phyloP scores from a whole-genome alignment of 2,329 filamentous ascomycete species.

The Ploettnerulaceae sp. region DNA sequence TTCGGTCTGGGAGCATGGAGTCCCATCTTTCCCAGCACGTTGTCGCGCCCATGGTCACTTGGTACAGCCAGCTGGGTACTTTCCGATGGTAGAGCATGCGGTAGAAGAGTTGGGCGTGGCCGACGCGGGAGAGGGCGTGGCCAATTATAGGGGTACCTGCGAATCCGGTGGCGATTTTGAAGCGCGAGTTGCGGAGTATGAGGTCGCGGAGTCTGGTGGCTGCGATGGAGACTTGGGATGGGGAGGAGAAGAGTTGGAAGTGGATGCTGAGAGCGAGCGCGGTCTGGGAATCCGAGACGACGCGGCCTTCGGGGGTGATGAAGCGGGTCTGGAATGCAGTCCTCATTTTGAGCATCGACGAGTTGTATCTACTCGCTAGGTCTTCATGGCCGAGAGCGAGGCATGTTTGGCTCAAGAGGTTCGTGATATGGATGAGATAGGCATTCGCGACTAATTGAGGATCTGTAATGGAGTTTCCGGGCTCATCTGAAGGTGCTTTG shows the following conservation, averaged over 20 bases:
- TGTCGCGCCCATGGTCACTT: slow-evolving; percentile 26
- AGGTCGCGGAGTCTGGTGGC: slow-evolving; percentile 19
- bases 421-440: slow-evolving; percentile 42
- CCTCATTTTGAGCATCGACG: slow-evolving; percentile 20
- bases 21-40: slow-evolving; percentile 29
- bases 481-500: slow-evolving; percentile 37
- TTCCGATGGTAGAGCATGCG: slow-evolving; percentile 36
- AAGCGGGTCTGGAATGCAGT: slow-evolving; percentile 30
- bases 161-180: slow-evolving; percentile 30
- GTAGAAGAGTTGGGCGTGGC: slow-evolving; percentile 28
- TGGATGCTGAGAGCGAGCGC: slow-evolving; percentile 24
- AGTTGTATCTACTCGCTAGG: slow-evolving; percentile 25
- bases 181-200: slow-evolving; percentile 13
- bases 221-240: slow-evolving; percentile 9
- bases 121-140: slow-evolving; percentile 9
- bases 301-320: slow-evolving; percentile 18
- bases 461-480: slow-evolving; percentile 38
- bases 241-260: slow-evolving; percentile 21
- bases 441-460: slow-evolving; percentile 41
- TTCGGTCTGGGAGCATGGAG: slow-evolving; percentile 24
- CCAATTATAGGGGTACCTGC: slow-evolving; percentile 27
- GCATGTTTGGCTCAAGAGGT: slow-evolving; percentile 36
- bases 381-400: slow-evolving; percentile 22
- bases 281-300: slow-evolving; percentile 28
- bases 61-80: slow-evolving; percentile 30